A percentile compares a stretch with the other conserved stretches of the same genome.
These are phyloP conservation scores for Chlorociboria aeruginascens DNA, from an alignment of 495 filamentous ascomycete genomes.

Conservation along the genomic window DNA sequence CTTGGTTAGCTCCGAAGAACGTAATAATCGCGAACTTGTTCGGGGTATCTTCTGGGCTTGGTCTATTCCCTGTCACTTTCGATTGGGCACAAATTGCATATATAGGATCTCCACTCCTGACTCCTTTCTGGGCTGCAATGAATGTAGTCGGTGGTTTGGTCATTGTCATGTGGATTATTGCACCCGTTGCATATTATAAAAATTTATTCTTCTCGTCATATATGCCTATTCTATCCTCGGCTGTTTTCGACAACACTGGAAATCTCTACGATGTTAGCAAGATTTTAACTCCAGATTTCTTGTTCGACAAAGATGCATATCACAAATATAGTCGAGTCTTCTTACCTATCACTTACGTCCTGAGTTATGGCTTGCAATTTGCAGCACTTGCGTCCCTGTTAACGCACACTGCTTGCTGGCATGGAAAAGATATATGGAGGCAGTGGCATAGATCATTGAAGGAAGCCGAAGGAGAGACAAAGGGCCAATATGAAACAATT, in stretches of 20 bases:
- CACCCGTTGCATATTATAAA: constrained; percentile 69
- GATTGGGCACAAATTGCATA: constrained; percentile 93
- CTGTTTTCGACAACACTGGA: constrained; percentile 74
- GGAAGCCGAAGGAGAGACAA: constrained; percentile 31
- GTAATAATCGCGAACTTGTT: constrained; percentile 72
- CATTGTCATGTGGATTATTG: constrained; percentile 81
- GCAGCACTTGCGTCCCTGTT: constrained; percentile 61
- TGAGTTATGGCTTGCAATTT: constrained; percentile 73
- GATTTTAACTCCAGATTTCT: constrained; percentile 59
- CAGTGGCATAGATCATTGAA: constrained; percentile 48
- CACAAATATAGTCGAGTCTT: constrained; percentile 68
- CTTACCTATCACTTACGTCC: constrained; percentile 69
- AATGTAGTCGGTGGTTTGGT: constrained; percentile 81
- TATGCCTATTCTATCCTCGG: constrained; percentile 65
- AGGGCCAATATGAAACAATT: constrained; percentile 32
- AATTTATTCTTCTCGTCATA: constrained; percentile 68
- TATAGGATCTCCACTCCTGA: constrained; percentile 75
- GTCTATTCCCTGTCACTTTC: constrained; percentile 79
- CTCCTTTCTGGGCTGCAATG: constrained; percentile 83
- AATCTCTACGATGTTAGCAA: constrained; percentile 62
- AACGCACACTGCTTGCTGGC: constrained; percentile 62
- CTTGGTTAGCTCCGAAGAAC: constrained; percentile 78
- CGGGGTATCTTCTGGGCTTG: constrained; percentile 72
- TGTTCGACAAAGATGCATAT: constrained; percentile 61
- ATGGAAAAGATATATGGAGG: constrained; percentile 60